These are phyloP conservation scores for Candida dendrica DNA, from an alignment of 805 yeast genomes.

Conservation along the genomic window DNA sequence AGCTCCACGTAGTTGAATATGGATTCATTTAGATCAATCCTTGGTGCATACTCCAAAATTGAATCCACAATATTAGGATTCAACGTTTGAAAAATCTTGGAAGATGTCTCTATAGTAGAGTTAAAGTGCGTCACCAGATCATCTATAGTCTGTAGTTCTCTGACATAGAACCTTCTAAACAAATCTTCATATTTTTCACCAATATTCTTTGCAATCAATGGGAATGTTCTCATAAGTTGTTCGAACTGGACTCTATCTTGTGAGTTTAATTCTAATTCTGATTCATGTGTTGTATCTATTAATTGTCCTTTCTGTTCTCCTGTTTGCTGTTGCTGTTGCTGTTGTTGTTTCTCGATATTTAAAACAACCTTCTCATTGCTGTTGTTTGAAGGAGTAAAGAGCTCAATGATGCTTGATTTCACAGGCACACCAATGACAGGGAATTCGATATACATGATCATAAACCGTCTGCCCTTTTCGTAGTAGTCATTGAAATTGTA, in stretches of 20 bases:
- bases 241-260: conserved; percentile 27
- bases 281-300: not conserved
- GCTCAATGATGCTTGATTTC: conserved; percentile 3
- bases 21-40: conserved; percentile 40
- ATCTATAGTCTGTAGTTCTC: conserved; percentile 20
- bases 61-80: conserved; percentile 17
- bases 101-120: conserved; percentile 19
- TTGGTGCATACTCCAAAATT: conserved; percentile 24
- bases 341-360: not conserved
- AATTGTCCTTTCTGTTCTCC: not conserved
- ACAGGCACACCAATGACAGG: conserved; percentile 39
- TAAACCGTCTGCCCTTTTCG: conserved; percentile 47
- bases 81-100: conserved; percentile 21
- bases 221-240: conserved; percentile 31
- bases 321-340: not conserved
- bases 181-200: conserved; percentile 32
- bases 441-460: conserved; percentile 50
- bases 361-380: not conserved
- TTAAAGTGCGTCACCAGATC: conserved; percentile 20
- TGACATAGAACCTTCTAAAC: conserved; percentile 31
- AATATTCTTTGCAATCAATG: conserved; percentile 28
- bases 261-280: not conserved
- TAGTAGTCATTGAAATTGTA: conserved; percentile 52
- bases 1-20: conserved; percentile 68
- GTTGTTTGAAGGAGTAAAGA: conserved; percentile 5